phyloP scores from a whole-genome alignment of 306 rosid genomes.

The Crotalaria pallida region DNA sequence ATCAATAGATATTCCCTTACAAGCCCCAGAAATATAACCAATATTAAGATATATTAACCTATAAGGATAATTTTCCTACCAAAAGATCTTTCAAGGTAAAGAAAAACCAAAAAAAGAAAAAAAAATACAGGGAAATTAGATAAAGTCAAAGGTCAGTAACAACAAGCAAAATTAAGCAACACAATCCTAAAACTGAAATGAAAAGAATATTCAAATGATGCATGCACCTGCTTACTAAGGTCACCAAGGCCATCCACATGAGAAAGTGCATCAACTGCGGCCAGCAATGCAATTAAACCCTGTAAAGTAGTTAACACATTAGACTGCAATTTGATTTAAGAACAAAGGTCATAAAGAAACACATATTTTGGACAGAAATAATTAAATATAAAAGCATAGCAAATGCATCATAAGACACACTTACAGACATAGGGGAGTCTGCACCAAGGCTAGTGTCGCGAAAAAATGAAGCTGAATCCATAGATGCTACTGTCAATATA shows the following conservation, averaged over 20 bases:
- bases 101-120: background rate
- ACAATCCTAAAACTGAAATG: constrained; percentile 8
- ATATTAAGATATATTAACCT: background rate
- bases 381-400: background rate
- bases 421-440: constrained; percentile 84
- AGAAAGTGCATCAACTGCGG: constrained; percentile 84
- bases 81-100: background rate
- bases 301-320: constrained; percentile 26
- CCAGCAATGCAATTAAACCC: constrained; percentile 85
- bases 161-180: background rate
- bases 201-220: background rate
- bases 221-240: constrained; percentile 68
- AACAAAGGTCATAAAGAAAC: constrained; percentile 10
- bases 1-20: constrained; percentile 5
- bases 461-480: constrained; percentile 97
- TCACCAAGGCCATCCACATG: constrained; percentile 50
- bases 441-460: constrained; percentile 88
- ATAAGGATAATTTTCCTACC: background rate
- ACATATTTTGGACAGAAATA: background rate
- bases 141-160: background rate
- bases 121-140: background rate
- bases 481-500: constrained; percentile 64
- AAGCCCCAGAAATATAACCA: background rate
- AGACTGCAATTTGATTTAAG: constrained; percentile 7
- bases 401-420: constrained; percentile 26